A percentile compares a stretch with the other conserved stretches of the same genome.
These are phyloP conservation scores for Venturia effusa DNA, from an alignment of 2,329 filamentous ascomycete genomes.

Conservation along the genomic window DNA sequence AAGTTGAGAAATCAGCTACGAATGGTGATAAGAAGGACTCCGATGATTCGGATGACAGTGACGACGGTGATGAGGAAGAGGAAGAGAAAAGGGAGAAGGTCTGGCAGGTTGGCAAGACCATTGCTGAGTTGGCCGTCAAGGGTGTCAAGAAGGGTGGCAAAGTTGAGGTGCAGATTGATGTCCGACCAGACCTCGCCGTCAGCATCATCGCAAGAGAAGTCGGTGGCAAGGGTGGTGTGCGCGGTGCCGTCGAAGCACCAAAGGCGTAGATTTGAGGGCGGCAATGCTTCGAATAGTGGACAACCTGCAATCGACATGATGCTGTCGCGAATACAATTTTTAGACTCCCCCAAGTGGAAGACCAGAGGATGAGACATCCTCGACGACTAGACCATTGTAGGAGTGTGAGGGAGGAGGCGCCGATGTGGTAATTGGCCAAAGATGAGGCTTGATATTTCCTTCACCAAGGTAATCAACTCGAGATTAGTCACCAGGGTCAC, in stretches of 20 bases:
- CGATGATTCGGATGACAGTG: conserved; percentile 51
- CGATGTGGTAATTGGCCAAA: too few species aligned
- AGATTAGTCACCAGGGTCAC: too few species aligned
- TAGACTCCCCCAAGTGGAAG: background rate
- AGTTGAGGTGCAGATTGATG: conserved; percentile 88
- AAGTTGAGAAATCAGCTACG: conserved; percentile 59
- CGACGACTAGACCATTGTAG: too few species aligned
- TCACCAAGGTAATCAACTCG: too few species aligned
- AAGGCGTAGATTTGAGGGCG: background rate
- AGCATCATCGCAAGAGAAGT: conserved; percentile 77
- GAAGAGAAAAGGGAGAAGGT: conserved; percentile 83
- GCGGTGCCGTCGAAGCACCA: conserved; percentile 45
- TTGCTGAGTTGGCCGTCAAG: conserved; percentile 78
- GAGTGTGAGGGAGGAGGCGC: too few species aligned
- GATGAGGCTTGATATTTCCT: too few species aligned
- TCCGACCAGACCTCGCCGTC: conserved; percentile 67
- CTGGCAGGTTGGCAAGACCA: conserved; percentile 74
- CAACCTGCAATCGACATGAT: background rate
- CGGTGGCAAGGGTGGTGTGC: conserved; percentile 73
- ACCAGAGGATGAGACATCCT: too few species aligned
- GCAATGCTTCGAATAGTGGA: too few species aligned
- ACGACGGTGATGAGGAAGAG: conserved; percentile 60
- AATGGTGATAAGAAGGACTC: conserved; percentile 37
- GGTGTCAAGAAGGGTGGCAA: conserved; percentile 80
- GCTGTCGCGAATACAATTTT: background rate